phyloP scores from a whole-genome alignment of 2,329 filamentous ascomycete species.

The Fusarium guadeloupense region DNA sequence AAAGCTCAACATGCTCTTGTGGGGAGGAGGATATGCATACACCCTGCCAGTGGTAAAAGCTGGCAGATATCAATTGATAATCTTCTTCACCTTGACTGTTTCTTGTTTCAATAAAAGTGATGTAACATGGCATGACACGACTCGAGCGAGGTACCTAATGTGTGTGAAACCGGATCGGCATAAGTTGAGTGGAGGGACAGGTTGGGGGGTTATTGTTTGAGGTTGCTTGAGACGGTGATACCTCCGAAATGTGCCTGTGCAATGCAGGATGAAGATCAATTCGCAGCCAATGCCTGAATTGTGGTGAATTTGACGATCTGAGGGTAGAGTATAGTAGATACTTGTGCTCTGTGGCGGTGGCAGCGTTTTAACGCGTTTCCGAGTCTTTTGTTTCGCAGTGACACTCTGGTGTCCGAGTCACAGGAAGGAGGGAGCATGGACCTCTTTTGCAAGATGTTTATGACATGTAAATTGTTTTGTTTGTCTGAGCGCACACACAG shows the following conservation, averaged over 20 bases:
- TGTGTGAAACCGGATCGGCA: conserved; percentile 31
- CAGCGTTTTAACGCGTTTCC: conserved; percentile 18
- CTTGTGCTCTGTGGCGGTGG: background rate
- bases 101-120: background rate
- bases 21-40: conserved; percentile 26
- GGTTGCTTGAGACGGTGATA: conserved; percentile 24
- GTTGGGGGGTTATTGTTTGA: conserved; percentile 24
- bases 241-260: conserved; percentile 15
- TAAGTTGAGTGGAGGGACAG: background rate
- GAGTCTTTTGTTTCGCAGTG: conserved; percentile 30
- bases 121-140: conserved; percentile 1
- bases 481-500: background rate
- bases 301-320: conserved; percentile 10
- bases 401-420: background rate
- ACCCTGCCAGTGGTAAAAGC: conserved; percentile 35
- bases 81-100: conserved; percentile 30
- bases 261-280: conserved; percentile 18
- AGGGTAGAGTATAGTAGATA: background rate
- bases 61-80: conserved; percentile 35
- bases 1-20: conserved; percentile 24
- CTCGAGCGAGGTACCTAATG: background rate
- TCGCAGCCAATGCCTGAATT: conserved; percentile 32
- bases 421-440: background rate
- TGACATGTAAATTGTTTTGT: background rate
- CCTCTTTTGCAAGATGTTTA: no score